Evolutionary conservation across 306 rosid species (phyloP).

Genomic region (Castanea mollissima): DNA sequence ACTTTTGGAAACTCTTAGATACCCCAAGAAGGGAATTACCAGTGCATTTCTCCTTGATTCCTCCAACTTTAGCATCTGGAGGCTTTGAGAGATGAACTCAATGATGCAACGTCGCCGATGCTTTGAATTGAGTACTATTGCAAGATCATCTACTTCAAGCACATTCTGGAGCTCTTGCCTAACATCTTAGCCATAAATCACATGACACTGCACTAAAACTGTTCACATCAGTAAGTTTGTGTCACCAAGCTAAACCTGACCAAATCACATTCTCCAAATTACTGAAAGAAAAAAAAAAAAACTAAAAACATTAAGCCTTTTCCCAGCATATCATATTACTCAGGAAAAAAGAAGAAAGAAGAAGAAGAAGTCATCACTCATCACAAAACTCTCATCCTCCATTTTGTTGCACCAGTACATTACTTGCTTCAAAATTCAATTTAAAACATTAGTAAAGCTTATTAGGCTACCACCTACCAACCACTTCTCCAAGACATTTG

Average conservation of each 20-base stretch:
- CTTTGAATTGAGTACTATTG: slow-evolving; percentile 50
- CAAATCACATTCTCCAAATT: not conserved
- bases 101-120: slow-evolving; percentile 77
- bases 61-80: slow-evolving; percentile 66
- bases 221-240: slow-evolving; percentile 27
- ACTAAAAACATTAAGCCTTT: not conserved
- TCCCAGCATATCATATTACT: too few relatives aligned
- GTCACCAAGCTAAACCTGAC: slow-evolving; percentile 8
- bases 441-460: too few relatives aligned
- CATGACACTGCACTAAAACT: slow-evolving; percentile 70
- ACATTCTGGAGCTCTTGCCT: slow-evolving; percentile 58
- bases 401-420: not conserved
- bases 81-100: slow-evolving; percentile 76
- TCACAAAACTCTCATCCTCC: too few relatives aligned
- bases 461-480: too few relatives aligned
- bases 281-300: not conserved
- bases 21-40: slow-evolving; percentile 41
- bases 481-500: too few relatives aligned
- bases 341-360: too few relatives aligned
- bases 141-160: slow-evolving; percentile 70
- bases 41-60: slow-evolving; percentile 58
- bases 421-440: too few relatives aligned
- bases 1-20: not conserved
- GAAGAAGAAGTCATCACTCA: too few relatives aligned
- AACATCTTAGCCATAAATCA: slow-evolving; percentile 60